Evolutionary conservation across 352 stramenopile species (phyloP), one percentile per base, ranked within the genome.

Genomic region (Globisporangium viniferum): DNA sequence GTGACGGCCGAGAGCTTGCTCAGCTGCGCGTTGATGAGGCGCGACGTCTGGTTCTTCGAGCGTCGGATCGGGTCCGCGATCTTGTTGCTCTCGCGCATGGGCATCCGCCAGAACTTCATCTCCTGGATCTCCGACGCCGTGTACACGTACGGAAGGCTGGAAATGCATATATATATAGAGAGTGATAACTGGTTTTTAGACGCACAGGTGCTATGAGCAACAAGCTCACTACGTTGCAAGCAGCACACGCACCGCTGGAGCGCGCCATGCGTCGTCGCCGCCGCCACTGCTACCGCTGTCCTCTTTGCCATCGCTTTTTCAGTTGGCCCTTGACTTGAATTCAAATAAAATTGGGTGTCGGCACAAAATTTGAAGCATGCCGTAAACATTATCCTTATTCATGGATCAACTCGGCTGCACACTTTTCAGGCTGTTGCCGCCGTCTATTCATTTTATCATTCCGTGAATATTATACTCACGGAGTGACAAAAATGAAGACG

Each of bases 31-130:
- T 94, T 94, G 70, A 96, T 94, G 55, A 93, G 80, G 1, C 88
- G 79, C 29, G 86, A 84, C 48, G 87, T 92, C 67, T 89, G 77
- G 72, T 96, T 94, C 68, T 90, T 91, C 56, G 86, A 83, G 69
- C 87, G 82, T 55, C 90, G 90, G 69, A 96, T 76, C 6, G 88
- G 87, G 67, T 94, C 87, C 7, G 70, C 74, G 44, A 96, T 94
- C 71, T 86, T 87, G 77, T 84, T 73, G 75, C 85, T 94, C 71
- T 96, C 88, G 62, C 77, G 80, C 69, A 91, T 72, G 33, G 70
- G 69, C 33, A 82, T 72, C 29, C 83, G 80, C 88, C 88, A 96
- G 72, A 96, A 94, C 67, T 88, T 87, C 88, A 96, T 96, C 70
- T 93, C 82, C 72, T 91, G 81, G 64, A 95, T 92, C 79, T 95